Evolutionary conservation across 169 alveolate genomes (phyloP), one percentile per base, ranked within the genome.

Genomic region (Plasmodium falciparum): DNA sequence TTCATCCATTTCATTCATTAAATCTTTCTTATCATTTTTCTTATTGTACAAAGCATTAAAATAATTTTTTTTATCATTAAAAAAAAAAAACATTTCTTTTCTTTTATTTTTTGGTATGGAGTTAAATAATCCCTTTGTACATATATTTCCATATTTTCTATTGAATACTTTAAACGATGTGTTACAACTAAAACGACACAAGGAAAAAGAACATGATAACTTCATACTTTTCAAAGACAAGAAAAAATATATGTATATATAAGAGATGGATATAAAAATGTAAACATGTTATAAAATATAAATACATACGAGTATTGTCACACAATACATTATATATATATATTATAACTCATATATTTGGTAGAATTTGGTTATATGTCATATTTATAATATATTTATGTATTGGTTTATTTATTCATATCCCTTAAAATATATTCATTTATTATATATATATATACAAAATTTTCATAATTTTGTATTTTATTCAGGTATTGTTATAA

Each of bases 41-140:
- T 59, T 83, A 67, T 83, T 58, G 54, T 76, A 70, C 47, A 83
- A 73, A 20, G 73, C 29, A 8, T 72, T 83, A 26, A 83, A 83
- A 58, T 83, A 83, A 7, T 50, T 69, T 83, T 83, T 69, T 56
- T 47, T 83, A 33, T 26, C 45, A 12, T 15, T 13, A n/a, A 24
- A 22, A 12, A 66, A 39, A 39, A 39, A 39, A 39, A 39, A 49
- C 15, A 54, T 12, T 12, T 39, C 20, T 3, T 74, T 61, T 50
- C 29, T 67, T 33, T 61, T 22, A 0, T 43, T 62, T 33, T 74
- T 45, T 54, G 4, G 47, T 29, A 61, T 8, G 15, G 20, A 13
- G 17, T 33, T 61, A 63, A 11, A 49, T 13, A 43, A 50, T 13
- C 61, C 39, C 47, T n/a, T 74, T 61, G 12, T 33, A 7, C 54